Evolutionary conservation across 169 alveolate species (phyloP), one percentile per base, ranked within the genome.

Genomic region (Theileria equi): DNA sequence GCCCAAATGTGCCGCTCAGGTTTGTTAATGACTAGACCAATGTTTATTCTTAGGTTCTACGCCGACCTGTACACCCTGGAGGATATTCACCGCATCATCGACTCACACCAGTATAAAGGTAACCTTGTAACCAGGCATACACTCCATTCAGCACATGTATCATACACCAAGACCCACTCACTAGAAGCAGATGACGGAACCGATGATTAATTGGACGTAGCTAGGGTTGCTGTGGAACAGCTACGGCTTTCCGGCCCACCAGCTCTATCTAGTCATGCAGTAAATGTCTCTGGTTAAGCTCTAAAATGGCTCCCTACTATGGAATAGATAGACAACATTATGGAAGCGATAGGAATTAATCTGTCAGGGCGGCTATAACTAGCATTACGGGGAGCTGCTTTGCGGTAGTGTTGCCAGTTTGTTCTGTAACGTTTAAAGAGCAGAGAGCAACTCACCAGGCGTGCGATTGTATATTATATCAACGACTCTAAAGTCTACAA

Each of bases 21-120:
- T 74, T 7, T 5, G 57, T 2, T 28, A 21, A 31, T 36, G 1
- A 13, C 16, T 3, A 23, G 10, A 16, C 38, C 6, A 3, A 45
- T 17, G n/a, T n/a, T 48, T 23, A 17, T 23, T 25, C 8, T 1
- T 57, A 74, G 79, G 40, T 62, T 64, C 44, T 74, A 54, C 54
- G 84, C 78, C n/a, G 84, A 62, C 29, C 29, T 50, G 10, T 19
- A 40, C 50, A 36, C 69, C 6, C 36, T 74, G 52, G 84, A 62
- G 32, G 82, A 74, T 35, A 74, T 74, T 19, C 84, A 53, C 11
- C 52, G 78, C 10, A 65, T 58, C 32, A 63, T 74, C 5, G 84
- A 74, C 57, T 13, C 19, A n/a, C 61, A 74, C 65, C 84, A 74
- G 38, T 74, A 74, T 38, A 35, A 54, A 40, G 84, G 84, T 74